phyloP scores from a whole-genome alignment of 2,329 filamentous ascomycete species.

The Colletotrichum agaves region DNA sequence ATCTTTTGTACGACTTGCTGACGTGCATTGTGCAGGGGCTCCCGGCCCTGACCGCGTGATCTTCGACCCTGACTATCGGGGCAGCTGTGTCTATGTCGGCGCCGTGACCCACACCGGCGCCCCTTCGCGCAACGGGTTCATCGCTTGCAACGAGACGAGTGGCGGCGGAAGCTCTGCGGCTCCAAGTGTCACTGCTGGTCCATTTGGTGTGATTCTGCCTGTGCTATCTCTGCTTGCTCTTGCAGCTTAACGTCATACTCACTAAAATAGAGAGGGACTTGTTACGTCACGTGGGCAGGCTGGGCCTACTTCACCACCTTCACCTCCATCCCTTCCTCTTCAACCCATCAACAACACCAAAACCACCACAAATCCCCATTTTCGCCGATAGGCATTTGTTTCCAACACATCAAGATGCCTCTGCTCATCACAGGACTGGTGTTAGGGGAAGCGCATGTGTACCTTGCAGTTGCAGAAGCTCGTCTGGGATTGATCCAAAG shows the following conservation, averaged over 20 bases:
- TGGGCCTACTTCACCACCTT: too few relatives aligned
- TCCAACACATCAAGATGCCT: too few relatives aligned
- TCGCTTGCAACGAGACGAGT: constrained; percentile 60
- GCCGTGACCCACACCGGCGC: constrained; percentile 78
- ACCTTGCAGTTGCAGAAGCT: too few relatives aligned
- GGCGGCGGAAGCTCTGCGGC: constrained; percentile 10
- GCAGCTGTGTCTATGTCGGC: constrained; percentile 65
- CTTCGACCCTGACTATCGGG: constrained; percentile 58
- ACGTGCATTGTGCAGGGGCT: constrained; percentile 53
- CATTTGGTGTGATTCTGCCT: not conserved
- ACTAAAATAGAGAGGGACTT: too few relatives aligned
- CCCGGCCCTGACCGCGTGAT: constrained; percentile 76
- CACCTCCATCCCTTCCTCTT: too few relatives aligned
- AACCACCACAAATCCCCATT: too few relatives aligned
- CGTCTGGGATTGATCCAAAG: too few relatives aligned
- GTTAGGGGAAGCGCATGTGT: too few relatives aligned
- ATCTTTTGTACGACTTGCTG: constrained; percentile 2
- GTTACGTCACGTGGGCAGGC: too few relatives aligned
- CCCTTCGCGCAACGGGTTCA: constrained; percentile 71
- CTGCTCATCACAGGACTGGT: too few relatives aligned
- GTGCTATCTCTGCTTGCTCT: constrained; percentile 21
- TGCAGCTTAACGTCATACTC: not conserved
- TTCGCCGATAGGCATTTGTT: too few relatives aligned
- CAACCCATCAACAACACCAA: too few relatives aligned
- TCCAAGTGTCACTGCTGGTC: not conserved